Conservation (phyloP, 345 rosid genomes). For the Eucalyptus melliodora region DNA sequence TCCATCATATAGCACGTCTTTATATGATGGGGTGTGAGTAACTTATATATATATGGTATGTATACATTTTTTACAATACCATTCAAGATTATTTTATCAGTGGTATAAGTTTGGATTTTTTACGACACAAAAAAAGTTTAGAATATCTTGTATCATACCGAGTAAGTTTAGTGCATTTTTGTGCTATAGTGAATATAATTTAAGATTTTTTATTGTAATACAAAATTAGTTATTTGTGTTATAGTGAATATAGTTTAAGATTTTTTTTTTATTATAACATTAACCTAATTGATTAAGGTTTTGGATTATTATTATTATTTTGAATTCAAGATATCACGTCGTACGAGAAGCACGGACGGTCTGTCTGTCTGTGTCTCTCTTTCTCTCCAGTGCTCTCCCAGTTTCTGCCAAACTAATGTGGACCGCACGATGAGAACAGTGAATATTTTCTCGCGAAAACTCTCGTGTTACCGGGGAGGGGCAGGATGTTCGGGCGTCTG, state of each 20-base stretch:
- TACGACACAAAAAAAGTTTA: too few relatives aligned
- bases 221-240: too few relatives aligned
- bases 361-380: background rate
- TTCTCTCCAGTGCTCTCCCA: background rate
- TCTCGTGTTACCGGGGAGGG: background rate
- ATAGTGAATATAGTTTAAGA: background rate
- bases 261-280: too few relatives aligned
- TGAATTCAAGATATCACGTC: background rate
- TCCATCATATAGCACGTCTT: background rate
- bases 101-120: too few relatives aligned
- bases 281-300: background rate
- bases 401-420: background rate
- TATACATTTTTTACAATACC: background rate
- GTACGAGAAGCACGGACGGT: background rate
- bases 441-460: background rate
- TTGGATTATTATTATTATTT: background rate
- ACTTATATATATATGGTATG: background rate
- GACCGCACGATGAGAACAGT: background rate
- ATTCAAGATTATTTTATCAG: rapidly evolving
- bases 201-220: background rate
- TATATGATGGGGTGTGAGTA: background rate
- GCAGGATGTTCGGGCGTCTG: background rate
- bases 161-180: too few relatives aligned
- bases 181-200: too few relatives aligned
- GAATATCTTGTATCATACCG: too few relatives aligned